phyloP scores from a whole-genome alignment of 176 grass and related monocot species.

The Urochloa ruziziensis region DNA sequence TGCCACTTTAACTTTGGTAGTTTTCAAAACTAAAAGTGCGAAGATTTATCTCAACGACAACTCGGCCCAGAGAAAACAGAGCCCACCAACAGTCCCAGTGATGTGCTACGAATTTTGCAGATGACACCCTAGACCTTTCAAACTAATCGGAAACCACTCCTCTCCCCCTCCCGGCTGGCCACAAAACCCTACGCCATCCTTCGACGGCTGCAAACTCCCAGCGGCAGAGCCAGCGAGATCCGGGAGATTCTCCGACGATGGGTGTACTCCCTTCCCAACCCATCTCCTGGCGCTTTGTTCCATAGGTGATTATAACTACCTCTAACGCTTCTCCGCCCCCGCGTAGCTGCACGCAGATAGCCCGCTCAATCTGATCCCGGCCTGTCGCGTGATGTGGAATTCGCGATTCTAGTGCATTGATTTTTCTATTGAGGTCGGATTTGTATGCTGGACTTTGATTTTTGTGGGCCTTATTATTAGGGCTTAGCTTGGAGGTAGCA shows the following conservation, averaged over 20 bases:
- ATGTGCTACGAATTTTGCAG: background rate
- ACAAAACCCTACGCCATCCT: background rate
- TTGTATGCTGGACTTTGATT: background rate
- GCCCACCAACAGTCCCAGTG: background rate
- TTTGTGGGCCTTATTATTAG: background rate
- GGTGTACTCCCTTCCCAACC: background rate
- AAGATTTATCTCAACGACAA: background rate
- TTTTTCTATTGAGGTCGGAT: background rate
- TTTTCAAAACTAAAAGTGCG: no score
- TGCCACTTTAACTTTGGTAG: no score
- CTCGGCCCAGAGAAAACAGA: background rate
- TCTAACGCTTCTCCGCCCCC: background rate
- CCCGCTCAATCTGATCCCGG: background rate
- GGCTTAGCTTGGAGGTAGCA: background rate
- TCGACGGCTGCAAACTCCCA: background rate
- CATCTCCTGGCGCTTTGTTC: background rate
- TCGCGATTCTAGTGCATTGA: background rate
- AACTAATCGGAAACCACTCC: constrained; percentile 4
- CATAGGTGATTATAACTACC: background rate
- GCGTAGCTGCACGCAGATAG: background rate
- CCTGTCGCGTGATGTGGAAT: background rate
- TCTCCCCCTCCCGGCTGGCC: background rate
- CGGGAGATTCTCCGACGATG: background rate
- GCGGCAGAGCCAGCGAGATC: background rate
- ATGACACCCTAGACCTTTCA: background rate